These are phyloP conservation scores for Jimgerdemannia lactiflua DNA, from an alignment of 192 early-diverging fungal species.

Conservation along the genomic window DNA sequence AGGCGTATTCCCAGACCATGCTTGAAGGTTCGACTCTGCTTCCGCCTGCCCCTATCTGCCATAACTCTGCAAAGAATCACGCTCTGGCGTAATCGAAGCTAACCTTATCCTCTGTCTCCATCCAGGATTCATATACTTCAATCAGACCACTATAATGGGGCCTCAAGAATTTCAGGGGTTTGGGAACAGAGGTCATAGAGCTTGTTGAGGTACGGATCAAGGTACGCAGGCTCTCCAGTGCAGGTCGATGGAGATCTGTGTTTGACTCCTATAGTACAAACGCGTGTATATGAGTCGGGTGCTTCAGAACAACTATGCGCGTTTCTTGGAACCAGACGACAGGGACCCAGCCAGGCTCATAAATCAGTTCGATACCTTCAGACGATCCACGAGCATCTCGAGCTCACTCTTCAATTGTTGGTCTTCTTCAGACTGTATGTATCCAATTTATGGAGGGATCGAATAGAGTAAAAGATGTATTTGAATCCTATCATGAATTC, in stretches of 20 bases:
- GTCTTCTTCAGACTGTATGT: slow-evolving; percentile 87
- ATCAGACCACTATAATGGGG: slow-evolving; percentile 75
- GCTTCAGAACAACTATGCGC: no score
- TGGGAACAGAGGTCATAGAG: slow-evolving; percentile 99
- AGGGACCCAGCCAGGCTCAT: not conserved
- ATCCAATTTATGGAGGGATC: slow-evolving; percentile 22
- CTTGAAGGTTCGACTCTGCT: no score
- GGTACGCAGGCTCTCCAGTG: slow-evolving; percentile 85
- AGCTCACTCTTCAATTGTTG: slow-evolving; percentile 89
- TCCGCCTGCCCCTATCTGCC: not conserved
- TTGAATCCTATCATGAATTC: not conserved
- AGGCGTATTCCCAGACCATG: no score
- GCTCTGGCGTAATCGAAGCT: not conserved
- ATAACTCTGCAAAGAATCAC: slow-evolving; percentile 1
- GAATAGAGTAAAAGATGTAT: not conserved
- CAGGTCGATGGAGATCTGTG: slow-evolving; percentile 72
- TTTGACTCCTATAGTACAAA: slow-evolving; percentile 56
- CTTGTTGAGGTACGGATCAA: slow-evolving; percentile 91
- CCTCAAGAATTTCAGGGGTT: slow-evolving; percentile 95
- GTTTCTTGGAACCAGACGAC: not conserved
- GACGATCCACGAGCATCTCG: slow-evolving; percentile 90
- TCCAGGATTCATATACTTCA: slow-evolving; percentile 74
- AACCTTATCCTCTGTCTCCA: slow-evolving; percentile 73
- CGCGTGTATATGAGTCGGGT: not conserved
- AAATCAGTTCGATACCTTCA: slow-evolving; percentile 59